Base-by-base conservation (phyloP, 306 rosid genomes). In the Vachellia collinsii region DNA sequence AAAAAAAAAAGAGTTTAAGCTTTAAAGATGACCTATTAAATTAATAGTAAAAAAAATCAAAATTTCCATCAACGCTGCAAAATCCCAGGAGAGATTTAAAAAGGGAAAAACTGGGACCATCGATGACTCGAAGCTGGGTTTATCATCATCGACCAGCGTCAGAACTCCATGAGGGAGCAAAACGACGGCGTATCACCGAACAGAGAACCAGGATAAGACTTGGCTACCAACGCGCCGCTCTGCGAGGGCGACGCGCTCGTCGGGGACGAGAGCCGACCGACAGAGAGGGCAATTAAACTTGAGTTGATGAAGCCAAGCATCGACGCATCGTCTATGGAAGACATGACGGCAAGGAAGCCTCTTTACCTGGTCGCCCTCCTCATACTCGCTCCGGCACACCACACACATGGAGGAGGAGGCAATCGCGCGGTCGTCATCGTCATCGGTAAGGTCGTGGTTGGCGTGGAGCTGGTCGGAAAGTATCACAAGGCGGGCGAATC, bases 201-300 rank as follows among this genome's bases (percentile, higher is more conserved):
- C 7, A 17, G 94, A 88, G 78, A 94, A 89, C 96, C 94, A 90
- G 0, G 88, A 77, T 63, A 83, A 51, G 41, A 92, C 85, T 71
- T 91, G 88, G 3, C 76, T 61, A 4, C 92, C 89, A 25, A 91
- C 86, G 41, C 90, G 91, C 67, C 79, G 87, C 76, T 82, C 82
- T 51, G 87, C 83, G 86, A 81, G 50, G 0, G 81, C 82, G 8
- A 94, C 90, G 94, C 90, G 87, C 82, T 87, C 83, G 0, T 75
- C 89, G 19, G 87, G 29, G 14, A 86, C 25, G 8, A 91, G 86
- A 0, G 94, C 83, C 7, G 84, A 85, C 37, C 98, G 98, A 75
- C 98, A 94, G 48, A 91, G 79, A 3, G 98, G 98, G 76, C 98
- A 94, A 77, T 77, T 94, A 80, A 94, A 91, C 74, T 91, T 92